phyloP scores from a whole-genome alignment of 257 asterid genomes.

The Gynochthodes officinalis region DNA sequence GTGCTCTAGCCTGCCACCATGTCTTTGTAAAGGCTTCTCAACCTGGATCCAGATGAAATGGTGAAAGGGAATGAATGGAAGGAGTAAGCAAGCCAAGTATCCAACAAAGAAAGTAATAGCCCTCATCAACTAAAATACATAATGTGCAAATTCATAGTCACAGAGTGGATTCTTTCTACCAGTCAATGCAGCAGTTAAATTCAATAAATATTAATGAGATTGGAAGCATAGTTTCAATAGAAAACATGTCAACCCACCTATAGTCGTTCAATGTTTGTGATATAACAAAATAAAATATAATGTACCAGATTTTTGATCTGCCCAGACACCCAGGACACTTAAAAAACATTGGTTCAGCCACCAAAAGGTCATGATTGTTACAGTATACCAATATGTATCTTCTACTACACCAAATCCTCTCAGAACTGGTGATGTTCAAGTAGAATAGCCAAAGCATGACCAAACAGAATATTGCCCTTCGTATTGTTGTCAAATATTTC shows the following conservation, averaged over 20 bases:
- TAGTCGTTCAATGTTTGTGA: not conserved
- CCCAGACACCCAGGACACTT: not conserved
- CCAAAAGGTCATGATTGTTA: not conserved
- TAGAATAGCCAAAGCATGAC: not conserved
- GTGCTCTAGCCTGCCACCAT: conserved; percentile 96
- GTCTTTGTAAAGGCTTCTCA: conserved; percentile 94
- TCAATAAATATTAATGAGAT: not conserved
- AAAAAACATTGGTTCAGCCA: not conserved
- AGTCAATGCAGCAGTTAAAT: not conserved
- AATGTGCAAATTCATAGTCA: not conserved
- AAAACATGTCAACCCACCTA: not conserved
- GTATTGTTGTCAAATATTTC: too few relatives aligned
- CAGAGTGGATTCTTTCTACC: not conserved
- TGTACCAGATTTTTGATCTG: not conserved
- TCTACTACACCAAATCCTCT: not conserved
- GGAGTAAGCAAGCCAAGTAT: conserved; percentile 5
- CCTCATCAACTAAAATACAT: not conserved
- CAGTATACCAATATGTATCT: not conserved
- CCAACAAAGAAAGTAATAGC: not conserved
- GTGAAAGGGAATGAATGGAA: conserved; percentile 10
- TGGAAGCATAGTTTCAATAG: not conserved
- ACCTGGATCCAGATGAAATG: conserved; percentile 48
- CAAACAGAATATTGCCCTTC: not conserved
- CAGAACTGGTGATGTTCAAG: not conserved
- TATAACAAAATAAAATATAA: not conserved